Base-by-base conservation (phyloP, 805 yeast genomes). In the Ogataea sp. region DNA sequence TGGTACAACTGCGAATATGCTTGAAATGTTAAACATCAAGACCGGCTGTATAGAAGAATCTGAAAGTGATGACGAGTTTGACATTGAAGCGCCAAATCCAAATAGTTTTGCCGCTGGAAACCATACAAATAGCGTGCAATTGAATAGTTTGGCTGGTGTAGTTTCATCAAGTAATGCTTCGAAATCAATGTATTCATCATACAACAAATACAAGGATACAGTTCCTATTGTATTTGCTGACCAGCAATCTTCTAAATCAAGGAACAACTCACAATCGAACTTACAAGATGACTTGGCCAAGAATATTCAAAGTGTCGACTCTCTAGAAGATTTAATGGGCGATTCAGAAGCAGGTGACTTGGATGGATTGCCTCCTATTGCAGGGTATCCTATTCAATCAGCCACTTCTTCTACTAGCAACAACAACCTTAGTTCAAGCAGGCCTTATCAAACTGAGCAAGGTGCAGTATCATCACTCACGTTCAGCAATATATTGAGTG, bases 1-100 rank as follows among this genome's bases (percentile, higher is more conserved):
- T 43, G 98, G 99, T 29, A 93, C 98, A 1, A 93, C 97, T 0
- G 97, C 98, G 1, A 85, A 95, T 34, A 93, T 93, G 99, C 73
- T 93, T 43, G 99, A 93, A 58, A 85, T 90, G 48, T 68, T 93
- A 49, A 93, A 94, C 34, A 94, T 93, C 50, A 82, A 83, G 50
- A 83, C 95, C 2, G 98, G 98, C 1, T 86, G 90, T 46, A 71
- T 84, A 16, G 90, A 81, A 48, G 95, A 86, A 41, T 73, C 63
- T 40, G 89, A 80, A 30, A 78, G 87, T 37, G 98, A 93, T 60
- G 97, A 93, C 53, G 98, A 93, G 58, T 90, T 90, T 58, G 97
- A 90, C 55, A 82, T 88, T 36, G 97, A 89, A 61, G 83, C 85
- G 29, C 72, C 84, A 39, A n/a, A n/a, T 20, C 25, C 42, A 25